A percentile compares a stretch with the other conserved stretches of the same genome.
These are phyloP conservation scores for Gaertneriomyces sp. DNA, from an alignment of 192 early-diverging fungal genomes.

Conservation along the genomic window DNA sequence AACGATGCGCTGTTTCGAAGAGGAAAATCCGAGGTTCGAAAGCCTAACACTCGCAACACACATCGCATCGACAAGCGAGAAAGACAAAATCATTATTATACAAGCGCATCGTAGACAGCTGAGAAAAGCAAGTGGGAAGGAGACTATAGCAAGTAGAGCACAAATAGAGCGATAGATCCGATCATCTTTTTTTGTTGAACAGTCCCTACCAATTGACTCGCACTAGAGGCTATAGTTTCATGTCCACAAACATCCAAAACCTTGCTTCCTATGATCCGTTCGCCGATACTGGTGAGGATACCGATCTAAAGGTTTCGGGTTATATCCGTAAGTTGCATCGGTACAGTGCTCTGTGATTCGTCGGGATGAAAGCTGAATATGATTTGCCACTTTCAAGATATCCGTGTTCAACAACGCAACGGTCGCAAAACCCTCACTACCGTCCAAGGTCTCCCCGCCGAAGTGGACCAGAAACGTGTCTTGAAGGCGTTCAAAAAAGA, in stretches of 20 bases:
- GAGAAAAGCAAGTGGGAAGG: too few relatives aligned
- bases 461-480: conserved; percentile 85
- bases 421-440: conserved; percentile 96
- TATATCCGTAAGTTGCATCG: conserved; percentile 48
- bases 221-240: conserved; percentile 1
- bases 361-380: conserved; percentile 17
- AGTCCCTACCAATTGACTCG: too few relatives aligned
- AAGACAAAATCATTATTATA: too few relatives aligned
- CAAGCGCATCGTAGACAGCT: too few relatives aligned
- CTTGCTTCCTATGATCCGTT: conserved; percentile 51
- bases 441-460: conserved; percentile 81
- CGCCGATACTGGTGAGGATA: conserved; percentile 52
- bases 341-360: conserved; percentile 5
- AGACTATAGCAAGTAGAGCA: too few relatives aligned
- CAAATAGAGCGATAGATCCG: too few relatives aligned
- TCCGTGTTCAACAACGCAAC: conserved; percentile 96
- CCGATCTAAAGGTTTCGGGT: conserved; percentile 37
- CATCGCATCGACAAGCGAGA: too few relatives aligned
- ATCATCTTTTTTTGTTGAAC: too few relatives aligned
- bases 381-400: conserved; percentile 60
- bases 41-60: too few relatives aligned
- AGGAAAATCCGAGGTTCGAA: too few relatives aligned
- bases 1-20: too few relatives aligned
- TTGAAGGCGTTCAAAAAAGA: conserved; percentile 96
- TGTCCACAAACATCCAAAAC: conserved; percentile 32